These are phyloP conservation scores for Rhizopogon salebrosus DNA, from an alignment of 768 basidiomycete genomes.

Conservation along the genomic window DNA sequence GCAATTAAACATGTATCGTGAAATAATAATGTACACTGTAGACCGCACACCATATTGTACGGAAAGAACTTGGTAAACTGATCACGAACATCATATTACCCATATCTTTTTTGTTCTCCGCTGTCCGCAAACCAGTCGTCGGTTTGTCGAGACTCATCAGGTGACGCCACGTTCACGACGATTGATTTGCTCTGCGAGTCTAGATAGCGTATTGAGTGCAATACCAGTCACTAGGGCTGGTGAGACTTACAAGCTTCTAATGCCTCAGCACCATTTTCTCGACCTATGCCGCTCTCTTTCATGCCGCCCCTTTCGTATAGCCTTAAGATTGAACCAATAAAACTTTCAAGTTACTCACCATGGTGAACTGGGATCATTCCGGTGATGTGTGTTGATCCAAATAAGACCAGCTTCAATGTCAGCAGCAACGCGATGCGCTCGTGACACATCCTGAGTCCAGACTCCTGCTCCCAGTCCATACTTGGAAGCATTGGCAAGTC, in stretches of 20 bases:
- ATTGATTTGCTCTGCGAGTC: slow-evolving; percentile 84
- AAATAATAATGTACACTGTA: slow-evolving; percentile 12
- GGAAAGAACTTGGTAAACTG: not conserved
- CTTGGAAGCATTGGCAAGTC: slow-evolving; percentile 68
- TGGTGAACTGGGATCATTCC: slow-evolving; percentile 85
- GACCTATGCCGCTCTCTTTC: slow-evolving; percentile 84
- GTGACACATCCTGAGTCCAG: slow-evolving; percentile 72
- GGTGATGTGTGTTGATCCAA: slow-evolving; percentile 88
- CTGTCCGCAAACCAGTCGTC: slow-evolving; percentile 81
- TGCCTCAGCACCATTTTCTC: slow-evolving; percentile 84
- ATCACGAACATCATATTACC: slow-evolving; percentile 31
- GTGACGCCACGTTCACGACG: slow-evolving; percentile 65
- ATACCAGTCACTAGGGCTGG: not conserved
- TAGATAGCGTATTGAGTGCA: slow-evolving; percentile 21
- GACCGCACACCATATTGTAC: slow-evolving; percentile 3
- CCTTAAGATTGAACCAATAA: not conserved
- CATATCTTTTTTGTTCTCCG: slow-evolving; percentile 53
- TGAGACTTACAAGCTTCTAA: slow-evolving; percentile 61
- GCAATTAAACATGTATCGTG: slow-evolving; percentile 1
- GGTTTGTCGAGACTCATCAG: slow-evolving; percentile 47
- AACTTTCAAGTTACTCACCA: slow-evolving; percentile 42
- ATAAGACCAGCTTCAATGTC: slow-evolving; percentile 71
- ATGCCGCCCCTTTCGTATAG: slow-evolving; percentile 67
- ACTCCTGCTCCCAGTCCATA: slow-evolving; percentile 80
- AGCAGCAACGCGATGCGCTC: slow-evolving; percentile 70